Base-by-base conservation (phyloP, 495 filamentous ascomycete species). In the Collariella sp. region DNA sequence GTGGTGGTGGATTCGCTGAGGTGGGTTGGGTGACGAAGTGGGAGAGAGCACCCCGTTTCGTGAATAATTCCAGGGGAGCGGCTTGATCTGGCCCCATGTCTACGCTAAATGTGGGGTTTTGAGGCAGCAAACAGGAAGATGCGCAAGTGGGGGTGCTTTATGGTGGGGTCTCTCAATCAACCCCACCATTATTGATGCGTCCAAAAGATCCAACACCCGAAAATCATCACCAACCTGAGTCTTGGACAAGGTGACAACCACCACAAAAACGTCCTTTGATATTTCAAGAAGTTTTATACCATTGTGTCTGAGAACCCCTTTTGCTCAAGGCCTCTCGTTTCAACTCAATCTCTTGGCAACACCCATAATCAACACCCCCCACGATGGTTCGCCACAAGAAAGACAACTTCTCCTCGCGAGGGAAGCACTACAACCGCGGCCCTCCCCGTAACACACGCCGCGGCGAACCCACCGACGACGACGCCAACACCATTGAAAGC, bases 361-460 rank as follows among this genome's bases (percentile, higher is more conserved):
- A 23, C 45, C 16, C 23, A 26, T 12, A 42, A 9, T 23, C 0
- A 19, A 46, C 16, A 18, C 5, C 15, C 41, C 13, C 6, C 22
- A 67, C 33, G 2, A 94, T 94, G 90, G 88, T 95, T 50, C 88
- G 89, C 49, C 89, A 95, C 72, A 96, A 96, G 70, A 96, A 96
- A 74, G 89, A 96, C 71, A 82, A 82, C 65, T 86, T 88, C 68
- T 76, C 81, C 44, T 78, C 79, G 24, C 60, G 72, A 59, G 83
- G 83, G 63, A 87, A 84, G 68, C 81, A 83, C 69, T 74, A 72
- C 66, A 50, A 66, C 51, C 56, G 60, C 26, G 64, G 65, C 5
- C 65, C 63, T 67, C 75, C 64, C 24, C 71, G 74, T 49, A 54
- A 35, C 62, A 36, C 57, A 44, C 72, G 54, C 1, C 45, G 29